Percentiles rank a stretch among this genome's conserved stretches.
phyloP scores from a whole-genome alignment of 305 asterid genomes.

The Nicotiana rustica region DNA sequence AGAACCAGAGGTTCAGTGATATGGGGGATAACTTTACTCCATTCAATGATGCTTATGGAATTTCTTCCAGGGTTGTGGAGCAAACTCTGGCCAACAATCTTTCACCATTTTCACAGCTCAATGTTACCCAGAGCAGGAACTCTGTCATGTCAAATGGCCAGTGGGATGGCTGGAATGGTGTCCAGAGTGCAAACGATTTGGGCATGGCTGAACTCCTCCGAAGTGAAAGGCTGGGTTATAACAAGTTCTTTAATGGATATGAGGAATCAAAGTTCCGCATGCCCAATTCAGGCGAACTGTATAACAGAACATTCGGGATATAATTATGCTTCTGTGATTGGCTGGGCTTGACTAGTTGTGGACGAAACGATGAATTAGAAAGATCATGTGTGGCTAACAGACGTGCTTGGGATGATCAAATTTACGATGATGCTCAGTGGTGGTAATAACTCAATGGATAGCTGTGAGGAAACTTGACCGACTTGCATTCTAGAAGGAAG shows the following conservation, averaged over 20 bases:
- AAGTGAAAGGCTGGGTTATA: constrained; percentile 80
- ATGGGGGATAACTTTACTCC: constrained; percentile 59
- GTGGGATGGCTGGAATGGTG: constrained; percentile 84
- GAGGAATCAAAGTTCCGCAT: constrained; percentile 71
- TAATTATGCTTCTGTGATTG: constrained; percentile 43
- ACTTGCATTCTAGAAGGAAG: constrained; percentile 44
- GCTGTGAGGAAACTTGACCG: constrained; percentile 41
- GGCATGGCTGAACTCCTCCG: constrained; percentile 74
- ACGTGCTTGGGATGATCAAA: constrained; percentile 34
- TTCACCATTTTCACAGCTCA: constrained; percentile 66
- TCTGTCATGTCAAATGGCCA: constrained; percentile 71
- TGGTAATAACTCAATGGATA: constrained; percentile 45
- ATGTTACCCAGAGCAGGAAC: constrained; percentile 66
- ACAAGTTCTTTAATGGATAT: constrained; percentile 60
- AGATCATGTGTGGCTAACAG: constrained; percentile 48
- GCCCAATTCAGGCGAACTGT: constrained; percentile 76
- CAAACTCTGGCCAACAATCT: constrained; percentile 61
- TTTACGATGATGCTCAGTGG: constrained; percentile 15
- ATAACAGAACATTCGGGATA: constrained; percentile 77
- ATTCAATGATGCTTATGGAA: constrained; percentile 62
- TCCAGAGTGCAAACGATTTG: constrained; percentile 59
- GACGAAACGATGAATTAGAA: constrained; percentile 41
- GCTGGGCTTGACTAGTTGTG: constrained; percentile 37
- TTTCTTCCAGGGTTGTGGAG: constrained; percentile 69
- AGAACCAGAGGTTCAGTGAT: constrained; percentile 68